Percentiles rank a stretch among this genome's conserved stretches.
phyloP scores from a whole-genome alignment of 108 stramenopile genomes.

The Cyclostephanos invisitatus region DNA sequence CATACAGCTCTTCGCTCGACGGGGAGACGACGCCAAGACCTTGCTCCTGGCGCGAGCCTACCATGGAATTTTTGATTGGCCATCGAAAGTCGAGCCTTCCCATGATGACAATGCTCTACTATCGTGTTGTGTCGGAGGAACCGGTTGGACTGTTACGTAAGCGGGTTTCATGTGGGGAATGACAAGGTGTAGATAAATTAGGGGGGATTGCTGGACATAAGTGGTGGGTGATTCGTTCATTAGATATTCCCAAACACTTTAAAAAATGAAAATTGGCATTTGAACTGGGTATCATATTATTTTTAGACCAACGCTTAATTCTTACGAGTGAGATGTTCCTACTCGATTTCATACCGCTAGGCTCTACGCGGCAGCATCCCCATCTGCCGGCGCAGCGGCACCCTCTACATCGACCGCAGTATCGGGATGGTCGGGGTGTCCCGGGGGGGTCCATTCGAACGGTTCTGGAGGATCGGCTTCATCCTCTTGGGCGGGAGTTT shows the following conservation, averaged over 20 bases:
- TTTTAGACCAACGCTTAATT: too few relatives aligned
- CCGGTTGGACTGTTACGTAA: too few relatives aligned
- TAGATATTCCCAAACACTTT: too few relatives aligned
- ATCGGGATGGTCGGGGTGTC: slow-evolving; percentile 33
- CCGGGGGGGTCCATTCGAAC: slow-evolving; percentile 86
- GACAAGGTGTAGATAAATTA: too few relatives aligned
- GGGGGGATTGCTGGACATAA: too few relatives aligned
- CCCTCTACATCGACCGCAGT: slow-evolving; percentile 12
- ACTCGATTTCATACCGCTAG: background rate
- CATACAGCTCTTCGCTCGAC: slow-evolving; percentile 41
- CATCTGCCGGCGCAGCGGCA: slow-evolving; percentile 2
- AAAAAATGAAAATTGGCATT: too few relatives aligned
- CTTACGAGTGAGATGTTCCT: background rate
- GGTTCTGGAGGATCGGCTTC: slow-evolving; percentile 86
- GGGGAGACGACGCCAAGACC: slow-evolving; percentile 13
- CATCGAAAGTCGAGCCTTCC: background rate
- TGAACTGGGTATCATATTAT: too few relatives aligned
- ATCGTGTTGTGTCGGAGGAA: too few relatives aligned
- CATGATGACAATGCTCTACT: background rate
- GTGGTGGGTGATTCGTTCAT: too few relatives aligned
- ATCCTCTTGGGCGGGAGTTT: slow-evolving; percentile 83
- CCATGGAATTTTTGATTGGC: background rate
- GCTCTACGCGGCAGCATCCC: slow-evolving; percentile 1
- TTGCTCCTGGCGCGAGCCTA: background rate
- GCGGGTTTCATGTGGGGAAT: too few relatives aligned